Base-by-base conservation (phyloP, 2,329 filamentous ascomycete species). In the Fusarium marasasianum region DNA sequence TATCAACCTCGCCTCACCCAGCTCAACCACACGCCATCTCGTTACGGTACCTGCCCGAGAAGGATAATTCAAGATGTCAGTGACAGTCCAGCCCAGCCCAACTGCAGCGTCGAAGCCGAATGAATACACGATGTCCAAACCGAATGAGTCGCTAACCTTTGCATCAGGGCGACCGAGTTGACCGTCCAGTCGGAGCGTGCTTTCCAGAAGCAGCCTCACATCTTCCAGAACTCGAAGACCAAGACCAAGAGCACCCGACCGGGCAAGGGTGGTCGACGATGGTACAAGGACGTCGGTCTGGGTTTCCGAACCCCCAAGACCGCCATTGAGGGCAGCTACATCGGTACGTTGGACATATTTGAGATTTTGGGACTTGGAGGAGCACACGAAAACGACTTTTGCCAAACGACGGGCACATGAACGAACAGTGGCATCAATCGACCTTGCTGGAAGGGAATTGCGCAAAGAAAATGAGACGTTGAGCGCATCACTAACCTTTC, bases 121-220 rank as follows among this genome's bases (percentile, higher is more conserved):
- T 62, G 66, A 74, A 73, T 54, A 63, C n/a, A 51, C 68, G 64
- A 74, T 75, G 24, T 66, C 63, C 63, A 67, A 66, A 68, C 71
- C 66, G 72, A 74, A 66, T 70, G 63, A 59, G 67, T 76, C 75
- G 75, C 81, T 83, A 78, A 83, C 80, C 74, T 78, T 47, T 79
- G 74, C 71, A 91, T 85, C 48, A 98, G 97, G 95, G 95, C 95
- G 86, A 98, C 95, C 91, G 95, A 98, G 91, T 91, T 98, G 90
- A 97, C 95, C 87, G 96, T 99, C 88, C 96, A 99, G 93, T 97
- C 94, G 86, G 96, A 99, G 93, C 96, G 96, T 90, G 96, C 96
- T 91, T 99, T 94, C 94, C 96, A 98, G 89, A 99, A 99, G 93
- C 96, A 99, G 92, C 96, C 96, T 87, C 96, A 99, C 89, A 98